A percentile compares a stretch with the other conserved stretches of the same genome.
These are phyloP conservation scores for Neltuma alba DNA, from an alignment of 306 rosid genomes.

Conservation along the genomic window DNA sequence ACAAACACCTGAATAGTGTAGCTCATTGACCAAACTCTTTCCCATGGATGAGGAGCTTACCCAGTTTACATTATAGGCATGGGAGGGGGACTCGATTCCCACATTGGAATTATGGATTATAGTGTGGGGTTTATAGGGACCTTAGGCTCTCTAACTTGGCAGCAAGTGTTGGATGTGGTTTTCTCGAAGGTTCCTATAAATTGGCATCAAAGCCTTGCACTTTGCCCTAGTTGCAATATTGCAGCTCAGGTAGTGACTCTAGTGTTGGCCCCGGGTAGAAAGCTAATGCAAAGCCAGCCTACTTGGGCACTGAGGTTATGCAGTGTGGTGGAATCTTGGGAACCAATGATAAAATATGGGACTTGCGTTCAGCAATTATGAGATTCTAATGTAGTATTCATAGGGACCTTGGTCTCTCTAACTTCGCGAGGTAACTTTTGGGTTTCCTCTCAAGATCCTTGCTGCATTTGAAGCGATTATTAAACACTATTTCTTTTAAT, in stretches of 20 bases:
- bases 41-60: too few relatives aligned
- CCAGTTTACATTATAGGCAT: not conserved
- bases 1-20: too few relatives aligned
- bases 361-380: not conserved
- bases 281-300: not conserved
- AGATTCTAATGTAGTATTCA: not conserved
- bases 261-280: not conserved
- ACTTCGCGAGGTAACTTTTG: not conserved
- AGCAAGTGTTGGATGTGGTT: not conserved
- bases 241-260: not conserved
- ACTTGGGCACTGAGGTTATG: not conserved
- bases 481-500: not conserved
- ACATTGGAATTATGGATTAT: not conserved
- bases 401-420: not conserved
- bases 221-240: not conserved
- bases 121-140: not conserved
- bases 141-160: not conserved
- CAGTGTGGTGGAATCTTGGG: not conserved
- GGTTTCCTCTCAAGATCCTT: not conserved
- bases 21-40: too few relatives aligned
- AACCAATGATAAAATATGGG: not conserved
- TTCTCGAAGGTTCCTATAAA: not conserved
- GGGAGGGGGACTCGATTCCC: not conserved
- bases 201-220: not conserved
- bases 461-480: conserved; percentile 1